Evolutionary conservation across 106 monocot genomes (phyloP).

Genomic region (Acorus gramineus): DNA sequence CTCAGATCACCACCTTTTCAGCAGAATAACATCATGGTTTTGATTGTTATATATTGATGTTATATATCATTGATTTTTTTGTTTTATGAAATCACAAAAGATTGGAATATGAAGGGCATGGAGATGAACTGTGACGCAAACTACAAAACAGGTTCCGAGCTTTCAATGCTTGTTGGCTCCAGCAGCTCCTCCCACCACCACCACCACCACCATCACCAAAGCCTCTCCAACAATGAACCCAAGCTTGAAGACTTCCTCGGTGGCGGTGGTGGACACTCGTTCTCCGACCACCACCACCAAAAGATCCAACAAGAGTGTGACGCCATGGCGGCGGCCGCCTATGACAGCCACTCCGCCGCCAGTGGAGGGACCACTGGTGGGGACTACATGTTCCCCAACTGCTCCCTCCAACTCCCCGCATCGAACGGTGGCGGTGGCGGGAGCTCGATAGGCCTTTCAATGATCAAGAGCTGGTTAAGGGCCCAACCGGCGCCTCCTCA

Average conservation of each 20-base stretch:
- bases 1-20: too few species aligned
- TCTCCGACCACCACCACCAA: slow-evolving; percentile 33
- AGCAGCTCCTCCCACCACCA: slow-evolving; percentile 21
- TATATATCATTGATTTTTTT: too few species aligned
- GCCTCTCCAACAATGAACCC: too few species aligned
- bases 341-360: not conserved
- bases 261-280: slow-evolving; percentile 12
- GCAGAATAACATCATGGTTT: too few species aligned
- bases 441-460: slow-evolving; percentile 66
- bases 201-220: slow-evolving; percentile 35
- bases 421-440: slow-evolving; percentile 1
- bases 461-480: slow-evolving; percentile 86
- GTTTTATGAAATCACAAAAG: slow-evolving; percentile 10
- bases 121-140: slow-evolving; percentile 1
- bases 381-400: slow-evolving; percentile 43
- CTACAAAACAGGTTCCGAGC: slow-evolving; percentile 62
- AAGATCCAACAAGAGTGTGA: slow-evolving; percentile 1
- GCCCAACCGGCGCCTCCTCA: slow-evolving; percentile 48
- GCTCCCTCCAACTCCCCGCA: slow-evolving; percentile 31
- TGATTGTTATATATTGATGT: too few species aligned
- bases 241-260: too few species aligned
- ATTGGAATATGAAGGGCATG: slow-evolving; percentile 69
- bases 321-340: slow-evolving; percentile 3
- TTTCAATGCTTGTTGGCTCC: slow-evolving; percentile 75
- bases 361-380: not conserved